Base-by-base conservation (phyloP, 352 stramenopile genomes). In the Globisporangium paroecandrum region DNA sequence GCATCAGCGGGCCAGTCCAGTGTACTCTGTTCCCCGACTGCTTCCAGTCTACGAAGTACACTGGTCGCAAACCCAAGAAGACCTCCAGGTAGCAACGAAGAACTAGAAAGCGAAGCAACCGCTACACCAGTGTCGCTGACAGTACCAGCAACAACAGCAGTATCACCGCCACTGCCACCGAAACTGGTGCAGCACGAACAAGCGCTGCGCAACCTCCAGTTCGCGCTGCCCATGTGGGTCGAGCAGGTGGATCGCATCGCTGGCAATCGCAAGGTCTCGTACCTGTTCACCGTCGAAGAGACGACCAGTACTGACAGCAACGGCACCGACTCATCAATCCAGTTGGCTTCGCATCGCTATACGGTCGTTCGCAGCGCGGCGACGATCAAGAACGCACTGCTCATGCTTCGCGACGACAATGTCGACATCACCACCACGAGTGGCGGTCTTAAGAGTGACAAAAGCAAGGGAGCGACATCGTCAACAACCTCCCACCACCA, bases 191-290 rank as follows among this genome's bases (percentile, higher is more conserved):
- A 75, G 41, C 66, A 70, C n/a, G 76, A 72, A 1, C 68, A 66
- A 18, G 65, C 76, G 25, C 64, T 90, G 15, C 62, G 49, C 20
- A 76, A 69, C 53, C 72, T 90, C 57, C 70, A 64, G 25, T 93
- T 93, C 29, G 78, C 76, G 13, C 68, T 91, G 3, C 74, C 79
- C n/a, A 73, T 87, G 62, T 94, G 86, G 86, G 66, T 93, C 20
- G 86, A 94, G 49, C 80, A 75, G 9, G 85, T 93, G 4, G 84
- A 94, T 34, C 70, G 74, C 1, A 65, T 77, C 5, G 76, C 73
- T 10, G 83, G 83, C 2, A 78, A 77, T 25, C 78, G 86, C n/a
- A 89, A 89, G 63, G 75, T 94, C 18, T 78, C 77, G 0, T 94
- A 94, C 65, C 24, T 94, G 4, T 75, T 94, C 36, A 72, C 72